Conservation (phyloP, 1,284 basidiomycete species). For the Sanghuangporus weigelae region DNA sequence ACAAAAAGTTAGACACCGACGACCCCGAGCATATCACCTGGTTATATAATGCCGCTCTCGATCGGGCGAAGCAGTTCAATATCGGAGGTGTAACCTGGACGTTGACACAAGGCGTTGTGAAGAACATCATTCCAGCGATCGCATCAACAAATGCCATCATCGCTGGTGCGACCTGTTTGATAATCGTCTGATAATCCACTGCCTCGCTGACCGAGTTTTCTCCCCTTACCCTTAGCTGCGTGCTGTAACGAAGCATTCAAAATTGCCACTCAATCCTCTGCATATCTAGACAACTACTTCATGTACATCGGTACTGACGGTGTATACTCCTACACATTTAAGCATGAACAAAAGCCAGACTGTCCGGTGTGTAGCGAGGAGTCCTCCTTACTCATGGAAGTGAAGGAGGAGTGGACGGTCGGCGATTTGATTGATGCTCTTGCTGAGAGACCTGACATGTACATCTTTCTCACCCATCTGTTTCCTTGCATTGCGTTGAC, state of each 20-base stretch:
- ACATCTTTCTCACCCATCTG: constrained; percentile 28
- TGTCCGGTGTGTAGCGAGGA: constrained; percentile 98
- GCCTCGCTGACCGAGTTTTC: background rate
- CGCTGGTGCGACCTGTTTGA: constrained; percentile 50
- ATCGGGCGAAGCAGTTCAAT: constrained; percentile 87
- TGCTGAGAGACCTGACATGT: constrained; percentile 85
- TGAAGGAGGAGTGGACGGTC: constrained; percentile 71
- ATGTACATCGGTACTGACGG: constrained; percentile 96
- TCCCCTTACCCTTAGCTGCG: constrained; percentile 56
- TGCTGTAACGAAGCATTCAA: constrained; percentile 99
- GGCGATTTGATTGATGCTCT: constrained; percentile 84
- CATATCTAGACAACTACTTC: constrained; percentile 97
- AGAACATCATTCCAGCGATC: constrained; percentile 99
- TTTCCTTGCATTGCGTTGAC: constrained; percentile 7
- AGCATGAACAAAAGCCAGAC: constrained; percentile 88
- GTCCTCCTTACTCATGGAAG: constrained; percentile 58
- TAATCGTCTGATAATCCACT: background rate
- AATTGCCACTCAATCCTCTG: constrained; percentile 91
- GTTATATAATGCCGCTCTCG: constrained; percentile 78
- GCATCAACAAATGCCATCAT: constrained; percentile 97
- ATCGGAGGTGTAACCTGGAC: constrained; percentile 99
- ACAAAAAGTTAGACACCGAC: constrained; percentile 94
- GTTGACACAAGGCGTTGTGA: constrained; percentile 96
- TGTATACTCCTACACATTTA: constrained; percentile 96
- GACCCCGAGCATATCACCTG: constrained; percentile 96